A percentile compares a stretch with the other conserved stretches of the same genome.
Evolutionary conservation across 805 yeast genomes (phyloP).

Genomic region (Ogataea allantospora): DNA sequence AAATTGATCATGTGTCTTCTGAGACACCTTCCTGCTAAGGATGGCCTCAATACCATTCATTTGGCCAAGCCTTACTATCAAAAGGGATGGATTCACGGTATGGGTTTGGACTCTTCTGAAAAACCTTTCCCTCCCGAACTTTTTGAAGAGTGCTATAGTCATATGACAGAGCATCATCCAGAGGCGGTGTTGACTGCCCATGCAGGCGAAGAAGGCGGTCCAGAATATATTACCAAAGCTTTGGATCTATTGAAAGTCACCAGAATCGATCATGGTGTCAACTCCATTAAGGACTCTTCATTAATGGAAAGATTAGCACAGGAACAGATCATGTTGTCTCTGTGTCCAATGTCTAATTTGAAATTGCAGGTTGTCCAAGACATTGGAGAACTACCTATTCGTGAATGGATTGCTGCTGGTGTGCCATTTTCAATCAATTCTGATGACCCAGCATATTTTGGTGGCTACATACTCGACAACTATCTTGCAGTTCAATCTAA

Average conservation of each 20-base stretch:
- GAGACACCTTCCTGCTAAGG: conserved; percentile 66
- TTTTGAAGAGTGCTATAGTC: conserved; percentile 60
- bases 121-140: conserved; percentile 72
- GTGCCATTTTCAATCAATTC: conserved; percentile 76
- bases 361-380: conserved; percentile 71
- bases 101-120: conserved; percentile 83
- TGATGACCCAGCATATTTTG: conserved; percentile 81
- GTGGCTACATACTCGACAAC: conserved; percentile 80
- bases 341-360: conserved; percentile 79
- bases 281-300: conserved; percentile 53
- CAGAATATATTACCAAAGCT: conserved; percentile 59
- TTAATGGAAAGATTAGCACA: conserved; percentile 57
- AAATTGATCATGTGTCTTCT: conserved; percentile 79
- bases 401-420: conserved; percentile 53
- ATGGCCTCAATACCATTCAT: conserved; percentile 57
- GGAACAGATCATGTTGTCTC: conserved; percentile 56
- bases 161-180: conserved; percentile 47
- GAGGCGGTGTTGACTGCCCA: conserved; percentile 72
- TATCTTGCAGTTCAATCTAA: conserved; percentile 62
- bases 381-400: conserved; percentile 65
- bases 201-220: conserved; percentile 88
- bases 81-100: conserved; percentile 63
- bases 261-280: conserved; percentile 81
- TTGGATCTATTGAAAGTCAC: conserved; percentile 58
- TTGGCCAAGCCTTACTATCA: conserved; percentile 50